These are phyloP conservation scores for Pyrus bretschneideri DNA, from an alignment of 306 rosid genomes.

Conservation along the genomic window DNA sequence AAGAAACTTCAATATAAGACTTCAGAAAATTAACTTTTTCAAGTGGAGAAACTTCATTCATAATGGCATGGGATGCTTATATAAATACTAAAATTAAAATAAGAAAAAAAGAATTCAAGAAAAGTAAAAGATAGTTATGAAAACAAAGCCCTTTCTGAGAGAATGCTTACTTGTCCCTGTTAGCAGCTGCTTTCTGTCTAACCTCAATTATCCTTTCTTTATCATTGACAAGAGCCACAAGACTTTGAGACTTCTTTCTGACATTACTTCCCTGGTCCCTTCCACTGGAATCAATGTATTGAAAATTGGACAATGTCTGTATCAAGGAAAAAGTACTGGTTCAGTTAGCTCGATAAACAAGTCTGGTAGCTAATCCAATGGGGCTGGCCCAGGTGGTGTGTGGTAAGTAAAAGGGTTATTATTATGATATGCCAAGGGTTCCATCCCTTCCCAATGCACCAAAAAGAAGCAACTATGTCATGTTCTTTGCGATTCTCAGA, in stretches of 20 bases:
- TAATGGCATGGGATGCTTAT: neutral
- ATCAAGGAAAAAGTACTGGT: conserved; percentile 16
- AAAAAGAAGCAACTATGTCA: neutral
- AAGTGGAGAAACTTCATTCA: neutral
- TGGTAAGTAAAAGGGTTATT: neutral
- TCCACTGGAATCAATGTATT: conserved; percentile 85
- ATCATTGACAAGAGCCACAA: conserved; percentile 77
- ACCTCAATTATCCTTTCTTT: conserved; percentile 77
- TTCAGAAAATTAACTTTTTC: neutral
- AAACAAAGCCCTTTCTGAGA: neutral
- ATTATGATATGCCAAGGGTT: neutral
- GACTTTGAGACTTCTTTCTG: conserved; percentile 80
- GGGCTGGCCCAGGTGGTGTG: neutral
- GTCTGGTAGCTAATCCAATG: neutral
- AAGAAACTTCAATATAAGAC: neutral
- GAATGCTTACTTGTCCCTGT: conserved; percentile 69
- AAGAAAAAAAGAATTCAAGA: no score
- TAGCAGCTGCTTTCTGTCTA: conserved; percentile 83
- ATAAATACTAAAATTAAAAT: neutral
- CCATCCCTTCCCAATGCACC: neutral
- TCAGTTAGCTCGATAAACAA: conserved; percentile 13
- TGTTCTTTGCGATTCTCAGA: neutral
- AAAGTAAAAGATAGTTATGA: neutral
- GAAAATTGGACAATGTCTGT: conserved; percentile 76
- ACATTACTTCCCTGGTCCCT: conserved; percentile 92